Conservation (phyloP, 2,329 filamentous ascomycete genomes). For the Colletotrichum tropicicola region DNA sequence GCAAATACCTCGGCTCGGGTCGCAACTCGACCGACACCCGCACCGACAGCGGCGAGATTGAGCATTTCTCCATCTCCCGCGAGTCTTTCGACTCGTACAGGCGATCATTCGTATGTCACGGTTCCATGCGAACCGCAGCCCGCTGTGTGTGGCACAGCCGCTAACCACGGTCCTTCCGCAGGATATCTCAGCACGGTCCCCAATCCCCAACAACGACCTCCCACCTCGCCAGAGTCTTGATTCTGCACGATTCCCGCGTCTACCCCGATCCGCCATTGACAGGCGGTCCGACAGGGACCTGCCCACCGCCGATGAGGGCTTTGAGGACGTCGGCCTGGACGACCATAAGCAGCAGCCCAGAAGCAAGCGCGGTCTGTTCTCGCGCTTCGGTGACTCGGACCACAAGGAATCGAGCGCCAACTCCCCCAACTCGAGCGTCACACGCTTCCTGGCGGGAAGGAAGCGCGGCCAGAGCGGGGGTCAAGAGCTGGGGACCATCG, state of each 20-base stretch:
- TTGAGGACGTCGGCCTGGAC: conserved; percentile 92
- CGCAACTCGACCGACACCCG: conserved; percentile 63
- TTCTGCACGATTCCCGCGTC: conserved; percentile 71
- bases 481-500: conserved; percentile 75
- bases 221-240: conserved; percentile 83
- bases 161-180: conserved; percentile 44
- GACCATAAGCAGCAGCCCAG: conserved; percentile 63
- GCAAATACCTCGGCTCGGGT: conserved; percentile 56
- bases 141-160: not conserved
- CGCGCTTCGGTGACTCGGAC: conserved; percentile 76
- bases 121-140: not conserved
- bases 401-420: conserved; percentile 43
- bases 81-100: conserved; percentile 98
- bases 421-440: conserved; percentile 47
- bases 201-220: conserved; percentile 68
- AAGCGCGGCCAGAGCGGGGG: conserved; percentile 78
- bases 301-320: conserved; percentile 77
- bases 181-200: conserved; percentile 92
- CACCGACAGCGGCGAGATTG: conserved; percentile 78
- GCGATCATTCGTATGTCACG: conserved; percentile 83
- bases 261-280: conserved; percentile 68
- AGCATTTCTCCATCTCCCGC: conserved; percentile 93
- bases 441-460: conserved; percentile 74
- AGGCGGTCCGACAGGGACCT: conserved; percentile 66
- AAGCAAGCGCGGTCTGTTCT: conserved; percentile 76